Conservation (phyloP, 192 early-diverging fungal genomes). For the Entomortierella lignicola region DNA sequence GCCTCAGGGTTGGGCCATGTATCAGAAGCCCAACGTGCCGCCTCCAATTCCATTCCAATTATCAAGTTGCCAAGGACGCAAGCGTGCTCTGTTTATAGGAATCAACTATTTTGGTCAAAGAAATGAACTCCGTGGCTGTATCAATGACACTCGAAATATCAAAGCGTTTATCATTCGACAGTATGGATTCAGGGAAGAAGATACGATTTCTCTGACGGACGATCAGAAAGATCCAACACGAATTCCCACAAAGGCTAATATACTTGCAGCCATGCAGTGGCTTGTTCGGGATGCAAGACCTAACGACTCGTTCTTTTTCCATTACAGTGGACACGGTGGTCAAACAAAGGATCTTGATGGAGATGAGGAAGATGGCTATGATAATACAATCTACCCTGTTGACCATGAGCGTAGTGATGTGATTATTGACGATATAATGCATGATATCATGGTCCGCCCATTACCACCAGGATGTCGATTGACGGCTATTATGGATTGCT, state of each 20-base stretch:
- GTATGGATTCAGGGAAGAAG: constrained; percentile 73
- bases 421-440: constrained; percentile 82
- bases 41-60: constrained; percentile 58
- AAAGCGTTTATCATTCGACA: constrained; percentile 73
- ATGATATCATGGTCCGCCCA: constrained; percentile 77
- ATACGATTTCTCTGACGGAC: constrained; percentile 83
- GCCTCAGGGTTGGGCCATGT: constrained; percentile 29
- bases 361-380: constrained; percentile 83
- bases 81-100: constrained; percentile 89
- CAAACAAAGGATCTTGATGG: constrained; percentile 67
- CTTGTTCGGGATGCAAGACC: constrained; percentile 77
- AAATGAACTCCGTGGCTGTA: constrained; percentile 78
- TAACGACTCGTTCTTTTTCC: constrained; percentile 88
- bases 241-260: constrained; percentile 81
- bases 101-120: constrained; percentile 87
- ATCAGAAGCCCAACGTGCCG: constrained; percentile 33
- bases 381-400: constrained; percentile 82
- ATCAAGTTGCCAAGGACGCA: constrained; percentile 72
- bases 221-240: constrained; percentile 72
- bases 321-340: constrained; percentile 85
- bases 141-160: constrained; percentile 87
- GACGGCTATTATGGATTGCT: constrained; percentile 88
- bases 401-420: constrained; percentile 66
- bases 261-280: constrained; percentile 81
- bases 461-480: constrained; percentile 74